Conservation (phyloP, 208 protist genomes). For the Crithidia expoeki region DNA sequence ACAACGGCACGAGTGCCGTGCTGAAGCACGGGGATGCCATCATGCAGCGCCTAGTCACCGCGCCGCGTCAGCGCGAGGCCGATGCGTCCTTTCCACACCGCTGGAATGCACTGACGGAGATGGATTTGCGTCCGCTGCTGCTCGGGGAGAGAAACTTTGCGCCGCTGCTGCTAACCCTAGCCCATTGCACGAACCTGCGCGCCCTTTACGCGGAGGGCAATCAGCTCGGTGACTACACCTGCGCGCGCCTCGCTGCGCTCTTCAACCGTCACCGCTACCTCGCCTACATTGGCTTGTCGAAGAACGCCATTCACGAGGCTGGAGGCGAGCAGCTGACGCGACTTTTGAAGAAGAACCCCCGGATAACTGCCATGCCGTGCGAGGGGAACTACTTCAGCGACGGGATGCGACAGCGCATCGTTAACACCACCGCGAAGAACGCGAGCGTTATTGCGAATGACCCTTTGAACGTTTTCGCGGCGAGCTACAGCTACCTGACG, state of each 20-base stretch:
- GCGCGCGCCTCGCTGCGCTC: slow-evolving; percentile 61
- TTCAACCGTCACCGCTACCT: slow-evolving; percentile 72
- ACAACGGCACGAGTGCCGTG: slow-evolving; percentile 40
- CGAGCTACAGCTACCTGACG: slow-evolving; percentile 57
- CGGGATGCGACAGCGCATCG: slow-evolving; percentile 49
- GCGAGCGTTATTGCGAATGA: slow-evolving; percentile 44
- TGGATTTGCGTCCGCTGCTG: slow-evolving; percentile 58
- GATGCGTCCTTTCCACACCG: slow-evolving; percentile 51
- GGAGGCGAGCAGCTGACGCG: slow-evolving; percentile 78
- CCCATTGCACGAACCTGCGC: slow-evolving; percentile 65
- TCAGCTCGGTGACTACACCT: slow-evolving; percentile 65
- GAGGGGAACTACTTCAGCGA: slow-evolving; percentile 62
- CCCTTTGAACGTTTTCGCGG: slow-evolving; percentile 69
- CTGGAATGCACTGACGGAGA: slow-evolving; percentile 58
- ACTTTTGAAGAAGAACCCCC: slow-evolving; percentile 67
- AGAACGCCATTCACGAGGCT: slow-evolving; percentile 76
- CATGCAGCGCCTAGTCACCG: slow-evolving; percentile 19
- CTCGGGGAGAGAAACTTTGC: slow-evolving; percentile 70
- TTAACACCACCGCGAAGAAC: slow-evolving; percentile 39
- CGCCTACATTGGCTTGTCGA: slow-evolving; percentile 41
- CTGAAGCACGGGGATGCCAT: slow-evolving; percentile 47
- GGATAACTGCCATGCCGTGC: slow-evolving; percentile 48
- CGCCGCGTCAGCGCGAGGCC: slow-evolving; percentile 25
- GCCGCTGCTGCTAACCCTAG: slow-evolving; percentile 71
- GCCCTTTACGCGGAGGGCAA: slow-evolving; percentile 67